Evolutionary conservation across 495 filamentous ascomycete species (phyloP).

Genomic region (Podospora conica): DNA sequence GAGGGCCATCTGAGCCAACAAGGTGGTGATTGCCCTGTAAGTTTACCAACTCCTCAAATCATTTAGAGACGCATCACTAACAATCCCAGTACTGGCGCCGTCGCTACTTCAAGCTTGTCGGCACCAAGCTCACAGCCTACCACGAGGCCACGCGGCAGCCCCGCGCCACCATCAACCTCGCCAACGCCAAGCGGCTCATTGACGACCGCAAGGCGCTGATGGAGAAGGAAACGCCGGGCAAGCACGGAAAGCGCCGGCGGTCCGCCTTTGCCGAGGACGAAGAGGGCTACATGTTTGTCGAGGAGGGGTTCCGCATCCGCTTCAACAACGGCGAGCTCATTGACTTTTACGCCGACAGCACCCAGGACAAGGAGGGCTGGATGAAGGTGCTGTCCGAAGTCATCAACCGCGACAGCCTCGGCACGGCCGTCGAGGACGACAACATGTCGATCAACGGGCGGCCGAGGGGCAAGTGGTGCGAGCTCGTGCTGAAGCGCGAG

Average conservation of each 20-base stretch:
- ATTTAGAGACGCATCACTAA: constrained; percentile 18
- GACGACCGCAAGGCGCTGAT: constrained; percentile 82
- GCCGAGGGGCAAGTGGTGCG: constrained; percentile 67
- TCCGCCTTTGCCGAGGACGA: constrained; percentile 97
- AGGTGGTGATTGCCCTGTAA: constrained; percentile 94
- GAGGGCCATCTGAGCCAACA: constrained; percentile 93
- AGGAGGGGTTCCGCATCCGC: constrained; percentile 96
- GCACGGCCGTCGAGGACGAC: constrained; percentile 37
- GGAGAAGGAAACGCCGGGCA: constrained; percentile 68
- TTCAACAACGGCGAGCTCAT: constrained; percentile 97
- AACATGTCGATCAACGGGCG: constrained; percentile 33
- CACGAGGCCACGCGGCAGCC: constrained; percentile 94
- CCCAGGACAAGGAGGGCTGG: constrained; percentile 84
- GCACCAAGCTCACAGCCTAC: constrained; percentile 87
- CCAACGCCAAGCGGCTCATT: constrained; percentile 88
- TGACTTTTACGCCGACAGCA: constrained; percentile 93
- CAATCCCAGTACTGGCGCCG: constrained; percentile 81
- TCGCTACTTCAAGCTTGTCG: constrained; percentile 91
- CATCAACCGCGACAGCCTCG: constrained; percentile 55
- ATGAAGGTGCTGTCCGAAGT: constrained; percentile 84
- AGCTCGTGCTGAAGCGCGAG: constrained; percentile 66
- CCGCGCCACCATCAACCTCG: constrained; percentile 91
- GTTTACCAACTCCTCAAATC: constrained; percentile 32
- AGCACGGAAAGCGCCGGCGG: constrained; percentile 72
- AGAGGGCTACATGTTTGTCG: constrained; percentile 99